A percentile compares a stretch with the other conserved stretches of the same genome.
These are phyloP conservation scores for Epichloe scottii DNA, from an alignment of 2,329 filamentous ascomycete genomes.

Conservation along the genomic window DNA sequence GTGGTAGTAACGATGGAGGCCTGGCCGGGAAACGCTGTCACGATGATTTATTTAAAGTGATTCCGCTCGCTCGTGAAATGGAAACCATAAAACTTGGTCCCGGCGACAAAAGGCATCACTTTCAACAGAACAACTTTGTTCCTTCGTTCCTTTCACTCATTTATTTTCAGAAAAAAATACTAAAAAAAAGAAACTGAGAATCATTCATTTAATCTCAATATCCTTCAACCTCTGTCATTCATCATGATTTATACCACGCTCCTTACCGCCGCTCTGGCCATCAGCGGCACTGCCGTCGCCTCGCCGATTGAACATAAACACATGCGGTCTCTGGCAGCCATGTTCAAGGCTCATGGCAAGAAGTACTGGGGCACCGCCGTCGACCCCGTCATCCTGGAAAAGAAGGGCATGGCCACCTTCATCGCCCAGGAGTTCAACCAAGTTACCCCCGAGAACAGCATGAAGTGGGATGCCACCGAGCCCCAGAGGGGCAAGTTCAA, in stretches of 20 bases:
- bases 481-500: constrained; percentile 35
- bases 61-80: too few relatives aligned
- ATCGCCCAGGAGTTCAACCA: constrained; percentile 36
- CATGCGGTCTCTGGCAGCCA: not conserved
- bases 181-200: too few relatives aligned
- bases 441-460: constrained; percentile 55
- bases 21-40: too few relatives aligned
- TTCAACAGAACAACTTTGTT: not conserved
- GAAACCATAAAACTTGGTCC: too few relatives aligned
- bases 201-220: too few relatives aligned
- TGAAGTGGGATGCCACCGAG: constrained; percentile 55
- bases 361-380: not conserved
- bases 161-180: too few relatives aligned
- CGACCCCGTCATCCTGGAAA: not conserved
- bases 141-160: not conserved
- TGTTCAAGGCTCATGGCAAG: not conserved
- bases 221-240: too few relatives aligned
- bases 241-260: not conserved
- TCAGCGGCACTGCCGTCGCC: not conserved
- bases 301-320: too few relatives aligned
- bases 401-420: not conserved
- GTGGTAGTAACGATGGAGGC: too few relatives aligned
- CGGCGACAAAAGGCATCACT: too few relatives aligned
- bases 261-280: not conserved
- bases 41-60: too few relatives aligned